Evolutionary conservation across 139 green algal genomes (phyloP).

Genomic region (Chlamydomonas sphaeroides): DNA sequence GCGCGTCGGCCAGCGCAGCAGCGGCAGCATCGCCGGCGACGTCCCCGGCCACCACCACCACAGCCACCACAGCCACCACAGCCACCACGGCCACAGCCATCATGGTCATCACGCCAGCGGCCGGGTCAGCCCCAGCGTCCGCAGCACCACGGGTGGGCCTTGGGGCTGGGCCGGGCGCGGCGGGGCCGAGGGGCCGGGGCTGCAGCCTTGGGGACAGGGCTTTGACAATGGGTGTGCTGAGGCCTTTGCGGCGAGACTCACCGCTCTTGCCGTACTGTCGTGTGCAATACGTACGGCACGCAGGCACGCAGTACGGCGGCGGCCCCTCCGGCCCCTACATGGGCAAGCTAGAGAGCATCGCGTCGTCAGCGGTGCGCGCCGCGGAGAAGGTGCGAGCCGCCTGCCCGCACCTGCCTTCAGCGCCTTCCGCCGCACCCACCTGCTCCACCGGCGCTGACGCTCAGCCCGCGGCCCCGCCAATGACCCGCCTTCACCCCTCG

Average conservation of each 20-base stretch:
- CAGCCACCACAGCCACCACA: background rate
- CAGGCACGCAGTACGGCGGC: constrained; percentile 43
- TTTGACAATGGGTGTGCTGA: too few relatives aligned
- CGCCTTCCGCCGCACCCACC: too few relatives aligned
- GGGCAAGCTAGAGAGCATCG: constrained; percentile 86
- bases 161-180: too few relatives aligned
- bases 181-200: too few relatives aligned
- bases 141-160: constrained; percentile 13
- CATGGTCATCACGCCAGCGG: constrained; percentile 8
- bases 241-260: background rate
- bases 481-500: too few relatives aligned
- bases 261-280: background rate
- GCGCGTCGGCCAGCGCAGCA: background rate
- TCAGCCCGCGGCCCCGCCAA: too few relatives aligned
- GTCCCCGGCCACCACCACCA: background rate
- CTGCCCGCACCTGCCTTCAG: too few relatives aligned
- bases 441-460: too few relatives aligned
- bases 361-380: constrained; percentile 80
- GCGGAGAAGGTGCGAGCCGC: constrained; percentile 77
- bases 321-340: constrained; percentile 50
- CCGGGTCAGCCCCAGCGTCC: constrained; percentile 23
- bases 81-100: background rate
- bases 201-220: too few relatives aligned
- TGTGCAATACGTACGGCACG: too few relatives aligned
- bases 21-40: background rate